Conservation (phyloP, 163 green algal genomes). For the Scenedesmus sp. region DNA sequence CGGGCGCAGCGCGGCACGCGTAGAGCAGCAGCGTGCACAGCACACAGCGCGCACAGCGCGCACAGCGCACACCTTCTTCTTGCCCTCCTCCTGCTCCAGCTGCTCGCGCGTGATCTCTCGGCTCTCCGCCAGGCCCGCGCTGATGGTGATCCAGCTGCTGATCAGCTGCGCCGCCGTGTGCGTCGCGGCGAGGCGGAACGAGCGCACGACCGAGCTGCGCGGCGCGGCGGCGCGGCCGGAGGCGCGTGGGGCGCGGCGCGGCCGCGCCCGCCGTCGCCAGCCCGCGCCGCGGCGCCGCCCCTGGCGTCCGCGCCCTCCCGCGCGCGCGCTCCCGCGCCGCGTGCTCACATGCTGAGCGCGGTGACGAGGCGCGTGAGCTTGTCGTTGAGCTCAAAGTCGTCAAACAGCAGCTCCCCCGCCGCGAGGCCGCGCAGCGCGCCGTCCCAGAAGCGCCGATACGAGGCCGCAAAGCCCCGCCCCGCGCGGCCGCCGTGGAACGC, state of each 20-base stretch:
- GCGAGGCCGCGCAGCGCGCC: constrained; percentile 47
- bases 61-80: constrained; percentile 53
- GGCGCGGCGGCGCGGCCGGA: no score
- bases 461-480: constrained; percentile 50
- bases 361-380: constrained; percentile 59
- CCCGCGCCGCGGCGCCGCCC: no score
- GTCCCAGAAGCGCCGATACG: constrained; percentile 76
- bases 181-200: constrained; percentile 70
- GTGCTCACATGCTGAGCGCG: constrained; percentile 56
- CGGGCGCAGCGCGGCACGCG: neutral
- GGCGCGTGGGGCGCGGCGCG: no score
- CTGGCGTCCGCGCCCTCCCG: no score
- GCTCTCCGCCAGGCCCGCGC: constrained; percentile 52
- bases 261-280: neutral
- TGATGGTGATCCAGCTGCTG: constrained; percentile 62
- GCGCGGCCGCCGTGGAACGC: constrained; percentile 55
- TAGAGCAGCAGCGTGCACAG: neutral
- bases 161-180: constrained; percentile 70
- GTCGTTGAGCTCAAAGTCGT: constrained; percentile 67
- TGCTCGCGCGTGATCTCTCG: constrained; percentile 66
- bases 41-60: neutral
- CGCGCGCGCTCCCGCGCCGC: no score
- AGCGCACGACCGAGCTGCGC: constrained; percentile 55
- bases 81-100: constrained; percentile 65
- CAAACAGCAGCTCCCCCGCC: constrained; percentile 53